Evolutionary conservation across 1,284 basidiomycete species (phyloP).

Genomic region (Ceratobasidium sp.): DNA sequence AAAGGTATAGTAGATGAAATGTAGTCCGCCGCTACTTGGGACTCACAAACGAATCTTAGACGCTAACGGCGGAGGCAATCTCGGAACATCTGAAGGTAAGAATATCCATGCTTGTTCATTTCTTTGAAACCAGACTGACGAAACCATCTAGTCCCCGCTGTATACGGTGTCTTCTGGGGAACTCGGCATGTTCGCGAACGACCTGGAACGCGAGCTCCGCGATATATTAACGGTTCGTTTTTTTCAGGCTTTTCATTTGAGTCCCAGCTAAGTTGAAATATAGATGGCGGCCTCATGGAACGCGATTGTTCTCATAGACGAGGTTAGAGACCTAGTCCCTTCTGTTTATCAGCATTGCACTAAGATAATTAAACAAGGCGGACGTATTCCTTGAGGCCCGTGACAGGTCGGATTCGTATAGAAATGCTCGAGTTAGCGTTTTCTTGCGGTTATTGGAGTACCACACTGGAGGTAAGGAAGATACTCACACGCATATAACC

Average conservation of each 20-base stretch:
- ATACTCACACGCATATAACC: neutral
- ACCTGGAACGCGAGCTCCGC: neutral
- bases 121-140: neutral
- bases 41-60: neutral
- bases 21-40: too few species aligned
- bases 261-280: neutral
- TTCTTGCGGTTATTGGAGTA: constrained; percentile 24
- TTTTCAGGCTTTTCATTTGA: neutral
- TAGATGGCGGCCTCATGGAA: constrained; percentile 31
- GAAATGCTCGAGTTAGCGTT: constrained; percentile 12
- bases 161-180: constrained; percentile 25
- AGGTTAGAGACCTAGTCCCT: neutral
- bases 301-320: constrained; percentile 26
- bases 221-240: constrained; percentile 14
- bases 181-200: neutral
- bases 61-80: constrained; percentile 30
- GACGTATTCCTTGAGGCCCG: constrained; percentile 19
- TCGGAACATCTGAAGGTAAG: constrained; percentile 28
- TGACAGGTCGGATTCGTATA: neutral
- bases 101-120: neutral
- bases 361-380: neutral
- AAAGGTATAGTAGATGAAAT: neutral
- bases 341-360: too few species aligned
- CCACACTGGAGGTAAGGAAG: constrained; percentile 12
- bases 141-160: constrained; percentile 3